Conservation (phyloP, 306 rosid species). For the Vicia faba region DNA sequence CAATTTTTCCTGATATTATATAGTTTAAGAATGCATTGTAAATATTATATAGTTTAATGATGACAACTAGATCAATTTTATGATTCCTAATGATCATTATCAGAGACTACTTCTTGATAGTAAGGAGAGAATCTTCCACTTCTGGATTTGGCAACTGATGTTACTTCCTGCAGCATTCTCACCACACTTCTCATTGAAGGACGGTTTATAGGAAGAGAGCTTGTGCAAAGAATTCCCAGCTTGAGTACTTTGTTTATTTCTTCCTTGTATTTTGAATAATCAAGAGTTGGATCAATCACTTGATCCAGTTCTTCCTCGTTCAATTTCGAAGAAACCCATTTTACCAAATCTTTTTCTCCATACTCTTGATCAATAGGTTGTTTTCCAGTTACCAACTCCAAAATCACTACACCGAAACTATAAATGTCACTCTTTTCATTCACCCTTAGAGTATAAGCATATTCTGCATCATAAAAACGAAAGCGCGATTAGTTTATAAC, state of each 20-base stretch:
- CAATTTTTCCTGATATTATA: not conserved
- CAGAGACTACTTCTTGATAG: constrained; percentile 51
- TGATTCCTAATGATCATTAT: constrained; percentile 43
- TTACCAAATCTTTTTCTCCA: constrained; percentile 64
- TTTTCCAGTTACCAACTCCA: constrained; percentile 77
- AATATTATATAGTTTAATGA: not conserved
- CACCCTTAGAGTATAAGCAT: constrained; percentile 75
- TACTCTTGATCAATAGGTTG: constrained; percentile 61
- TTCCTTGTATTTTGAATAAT: constrained; percentile 44
- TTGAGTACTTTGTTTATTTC: constrained; percentile 56
- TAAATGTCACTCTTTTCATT: constrained; percentile 84
- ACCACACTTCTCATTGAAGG: constrained; percentile 82
- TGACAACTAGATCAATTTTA: not conserved
- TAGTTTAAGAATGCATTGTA: not conserved
- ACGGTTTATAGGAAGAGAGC: constrained; percentile 59
- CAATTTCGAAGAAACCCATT: constrained; percentile 58
- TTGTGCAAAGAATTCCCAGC: constrained; percentile 63
- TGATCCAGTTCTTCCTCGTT: constrained; percentile 54
- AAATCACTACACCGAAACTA: constrained; percentile 78
- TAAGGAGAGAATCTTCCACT: constrained; percentile 62
- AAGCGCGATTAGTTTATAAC: not conserved
- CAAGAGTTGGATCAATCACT: constrained; percentile 56
- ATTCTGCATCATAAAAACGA: constrained; percentile 54
- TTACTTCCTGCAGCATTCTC: constrained; percentile 61
- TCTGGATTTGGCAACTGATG: constrained; percentile 41